A percentile compares a stretch with the other conserved stretches of the same genome.
These are phyloP conservation scores for Hemileccinum impolitum DNA, from an alignment of 768 basidiomycete species.

Conservation along the genomic window DNA sequence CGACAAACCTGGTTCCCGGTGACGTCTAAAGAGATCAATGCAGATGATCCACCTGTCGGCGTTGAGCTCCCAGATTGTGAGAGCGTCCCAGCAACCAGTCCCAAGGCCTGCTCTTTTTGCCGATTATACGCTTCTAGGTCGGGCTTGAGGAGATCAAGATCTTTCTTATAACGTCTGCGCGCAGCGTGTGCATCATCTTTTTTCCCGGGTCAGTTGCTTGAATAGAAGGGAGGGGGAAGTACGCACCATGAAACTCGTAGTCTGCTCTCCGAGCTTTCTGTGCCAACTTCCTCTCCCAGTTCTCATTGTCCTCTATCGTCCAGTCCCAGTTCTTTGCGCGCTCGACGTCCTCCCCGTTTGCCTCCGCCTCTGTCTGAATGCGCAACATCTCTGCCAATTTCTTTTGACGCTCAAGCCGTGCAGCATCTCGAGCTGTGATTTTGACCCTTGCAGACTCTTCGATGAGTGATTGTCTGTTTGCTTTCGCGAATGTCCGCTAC, in stretches of 20 bases:
- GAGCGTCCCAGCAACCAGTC: slow-evolving; percentile 68
- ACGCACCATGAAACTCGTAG: slow-evolving; percentile 87
- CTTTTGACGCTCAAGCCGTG: slow-evolving; percentile 83
- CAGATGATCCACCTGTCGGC: slow-evolving; percentile 30
- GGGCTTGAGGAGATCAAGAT: slow-evolving; percentile 83
- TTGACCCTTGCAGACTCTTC: slow-evolving; percentile 81
- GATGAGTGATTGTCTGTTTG: slow-evolving; percentile 82
- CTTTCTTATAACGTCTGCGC: slow-evolving; percentile 87
- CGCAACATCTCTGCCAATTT: slow-evolving; percentile 87
- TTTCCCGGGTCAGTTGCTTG: neutral
- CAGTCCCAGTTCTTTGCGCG: slow-evolving; percentile 93
- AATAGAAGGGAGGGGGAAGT: neutral
- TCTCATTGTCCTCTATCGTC: slow-evolving; percentile 30
- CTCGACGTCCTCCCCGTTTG: slow-evolving; percentile 91
- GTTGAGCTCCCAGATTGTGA: slow-evolving; percentile 35
- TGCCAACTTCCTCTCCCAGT: slow-evolving; percentile 52
- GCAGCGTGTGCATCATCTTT: slow-evolving; percentile 90
- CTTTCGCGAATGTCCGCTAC: slow-evolving; percentile 75
- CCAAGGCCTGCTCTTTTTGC: slow-evolving; percentile 85
- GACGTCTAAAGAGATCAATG: slow-evolving; percentile 51
- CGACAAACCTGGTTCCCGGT: slow-evolving; percentile 38
- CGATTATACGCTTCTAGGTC: slow-evolving; percentile 83
- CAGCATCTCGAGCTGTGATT: slow-evolving; percentile 72
- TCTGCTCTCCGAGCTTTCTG: slow-evolving; percentile 82
- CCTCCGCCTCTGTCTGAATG: slow-evolving; percentile 83